phyloP scores from a whole-genome alignment of 2,329 filamentous ascomycete species.

The Chaetomiaceae sp. region DNA sequence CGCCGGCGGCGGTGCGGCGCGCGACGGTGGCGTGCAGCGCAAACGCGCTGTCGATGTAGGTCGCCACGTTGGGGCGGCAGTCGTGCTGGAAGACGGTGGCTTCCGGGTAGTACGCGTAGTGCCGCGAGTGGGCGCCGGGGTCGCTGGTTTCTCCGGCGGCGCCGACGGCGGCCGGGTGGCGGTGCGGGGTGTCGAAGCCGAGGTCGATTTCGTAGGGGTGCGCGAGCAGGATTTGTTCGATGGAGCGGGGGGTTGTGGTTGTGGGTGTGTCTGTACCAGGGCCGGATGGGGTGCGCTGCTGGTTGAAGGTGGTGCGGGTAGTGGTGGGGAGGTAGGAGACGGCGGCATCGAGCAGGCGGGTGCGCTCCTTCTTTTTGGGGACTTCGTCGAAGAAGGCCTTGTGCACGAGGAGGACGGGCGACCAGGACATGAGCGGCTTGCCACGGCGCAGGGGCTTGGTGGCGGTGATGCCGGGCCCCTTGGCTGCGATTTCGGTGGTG shows the following conservation, averaged over 20 bases:
- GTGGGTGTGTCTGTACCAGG: too few species aligned
- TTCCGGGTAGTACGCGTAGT: conserved; percentile 32
- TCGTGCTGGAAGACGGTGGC: conserved; percentile 33
- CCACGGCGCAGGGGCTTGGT: conserved; percentile 21
- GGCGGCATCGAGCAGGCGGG: conserved; percentile 22
- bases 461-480: conserved; percentile 21
- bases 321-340: conserved; percentile 22
- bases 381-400: conserved; percentile 19
- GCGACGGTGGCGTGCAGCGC: conserved; percentile 32
- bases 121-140: conserved; percentile 11
- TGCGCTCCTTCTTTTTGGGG: conserved; percentile 14
- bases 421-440: conserved; percentile 19
- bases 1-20: conserved; percentile 29
- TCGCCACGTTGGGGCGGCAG: conserved; percentile 37
- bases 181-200: conserved; percentile 10
- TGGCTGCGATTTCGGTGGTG: conserved; percentile 14
- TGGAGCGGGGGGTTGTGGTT: conserved; percentile 6
- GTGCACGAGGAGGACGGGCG: conserved; percentile 24
- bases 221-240: conserved; percentile 21
- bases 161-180: conserved; percentile 6
- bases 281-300: conserved; percentile 11
- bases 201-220: conserved; percentile 26
- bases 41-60: conserved; percentile 29
- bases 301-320: conserved; percentile 20
- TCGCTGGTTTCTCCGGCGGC: too few species aligned